These are phyloP conservation scores for Mortierella sp. DNA, from an alignment of 371 early-diverging fungal species.

Conservation along the genomic window DNA sequence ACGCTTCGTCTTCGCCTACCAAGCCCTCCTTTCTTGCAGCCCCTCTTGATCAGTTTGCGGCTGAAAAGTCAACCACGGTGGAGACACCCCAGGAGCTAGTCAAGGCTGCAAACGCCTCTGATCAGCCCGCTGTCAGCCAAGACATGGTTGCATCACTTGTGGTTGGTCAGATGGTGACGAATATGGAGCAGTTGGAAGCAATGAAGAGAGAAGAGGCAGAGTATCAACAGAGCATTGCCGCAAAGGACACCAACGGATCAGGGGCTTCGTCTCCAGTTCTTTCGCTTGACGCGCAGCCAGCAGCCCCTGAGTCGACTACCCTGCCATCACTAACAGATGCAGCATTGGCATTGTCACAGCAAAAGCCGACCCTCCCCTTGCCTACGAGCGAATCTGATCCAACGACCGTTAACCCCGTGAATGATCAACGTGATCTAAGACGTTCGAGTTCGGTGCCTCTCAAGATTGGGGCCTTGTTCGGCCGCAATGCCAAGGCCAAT, in stretches of 20 bases:
- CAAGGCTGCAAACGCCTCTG: too few species aligned
- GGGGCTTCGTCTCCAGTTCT: slow-evolving; percentile 20
- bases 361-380: neutral
- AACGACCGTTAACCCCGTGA: neutral
- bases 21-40: too few species aligned
- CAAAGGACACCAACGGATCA: slow-evolving; percentile 38
- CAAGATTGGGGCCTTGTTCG: slow-evolving; percentile 33
- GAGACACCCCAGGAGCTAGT: too few species aligned
- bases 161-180: too few species aligned
- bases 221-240: slow-evolving; percentile 24
- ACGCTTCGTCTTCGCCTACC: too few species aligned
- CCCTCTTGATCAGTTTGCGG: too few species aligned
- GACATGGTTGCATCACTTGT: too few species aligned
- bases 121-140: too few species aligned
- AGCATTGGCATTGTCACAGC: too few species aligned
- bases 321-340: neutral
- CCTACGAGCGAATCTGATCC: neutral
- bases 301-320: neutral
- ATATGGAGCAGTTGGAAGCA: neutral
- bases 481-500: slow-evolving; percentile 18
- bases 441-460: slow-evolving; percentile 30
- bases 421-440: slow-evolving; percentile 11
- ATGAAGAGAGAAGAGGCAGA: slow-evolving; percentile 27
- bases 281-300: neutral
- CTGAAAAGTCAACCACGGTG: too few species aligned